Percentiles rank a stretch among this genome's conserved stretches.
phyloP scores from a whole-genome alignment of 108 stramenopile species.

The Skeletonema menzelii region DNA sequence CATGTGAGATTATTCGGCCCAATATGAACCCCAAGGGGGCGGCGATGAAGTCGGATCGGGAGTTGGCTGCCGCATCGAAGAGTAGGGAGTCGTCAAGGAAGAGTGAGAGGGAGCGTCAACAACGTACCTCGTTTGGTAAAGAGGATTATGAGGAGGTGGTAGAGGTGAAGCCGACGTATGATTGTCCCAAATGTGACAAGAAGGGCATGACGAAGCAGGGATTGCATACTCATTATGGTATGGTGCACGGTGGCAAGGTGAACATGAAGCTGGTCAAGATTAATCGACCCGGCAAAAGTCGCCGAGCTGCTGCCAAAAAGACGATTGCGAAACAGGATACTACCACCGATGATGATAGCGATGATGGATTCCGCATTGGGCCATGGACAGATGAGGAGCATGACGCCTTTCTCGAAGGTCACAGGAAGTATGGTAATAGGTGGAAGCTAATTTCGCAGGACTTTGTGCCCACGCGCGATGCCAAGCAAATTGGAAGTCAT shows the following conservation, averaged over 20 bases:
- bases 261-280: slow-evolving; percentile 12
- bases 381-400: slow-evolving; percentile 95
- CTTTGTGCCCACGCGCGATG: slow-evolving; percentile 86
- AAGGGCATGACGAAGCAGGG: slow-evolving; percentile 12
- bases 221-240: slow-evolving; percentile 14
- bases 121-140: background rate
- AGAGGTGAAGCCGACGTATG: background rate
- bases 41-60: background rate
- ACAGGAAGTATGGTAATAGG: slow-evolving; percentile 80
- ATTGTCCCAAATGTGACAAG: slow-evolving; percentile 4
- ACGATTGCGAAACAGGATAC: background rate
- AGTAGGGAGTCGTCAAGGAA: background rate
- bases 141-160: background rate
- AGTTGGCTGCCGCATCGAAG: background rate
- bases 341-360: background rate
- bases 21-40: background rate
- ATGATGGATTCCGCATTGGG: slow-evolving; percentile 33
- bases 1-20: slow-evolving; percentile 7
- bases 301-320: background rate
- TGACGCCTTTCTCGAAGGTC: slow-evolving; percentile 86
- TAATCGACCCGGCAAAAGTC: background rate
- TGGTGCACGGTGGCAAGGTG: slow-evolving; percentile 12
- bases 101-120: background rate
- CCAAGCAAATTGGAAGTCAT: slow-evolving; percentile 93
- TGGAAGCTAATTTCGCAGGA: slow-evolving; percentile 84